Evolutionary conservation across 139 green algal genomes (phyloP).

Genomic region (Tetraselmis striata): DNA sequence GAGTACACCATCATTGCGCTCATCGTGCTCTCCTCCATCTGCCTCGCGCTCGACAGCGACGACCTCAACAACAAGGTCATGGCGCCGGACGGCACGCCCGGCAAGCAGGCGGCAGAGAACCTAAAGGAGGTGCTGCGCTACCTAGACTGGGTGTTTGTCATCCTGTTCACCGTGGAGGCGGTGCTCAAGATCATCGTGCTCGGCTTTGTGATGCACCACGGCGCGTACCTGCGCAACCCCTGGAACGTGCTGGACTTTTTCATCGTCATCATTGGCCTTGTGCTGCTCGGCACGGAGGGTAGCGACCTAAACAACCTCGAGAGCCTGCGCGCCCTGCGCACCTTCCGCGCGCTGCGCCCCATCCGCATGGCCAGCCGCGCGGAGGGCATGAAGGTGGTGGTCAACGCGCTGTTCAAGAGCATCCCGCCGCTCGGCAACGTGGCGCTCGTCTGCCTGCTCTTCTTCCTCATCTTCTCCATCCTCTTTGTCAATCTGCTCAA

Average conservation of each 20-base stretch:
- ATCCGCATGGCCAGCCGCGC: conserved; percentile 43
- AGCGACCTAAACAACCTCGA: conserved; percentile 17
- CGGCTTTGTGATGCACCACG: conserved; percentile 41
- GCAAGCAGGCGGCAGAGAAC: too few species aligned
- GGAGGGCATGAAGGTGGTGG: conserved; percentile 43
- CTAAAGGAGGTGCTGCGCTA: too few species aligned
- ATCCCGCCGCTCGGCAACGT: conserved; percentile 57
- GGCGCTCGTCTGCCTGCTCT: conserved; percentile 51
- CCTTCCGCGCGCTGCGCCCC: conserved; percentile 49
- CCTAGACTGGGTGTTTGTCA: too few species aligned
- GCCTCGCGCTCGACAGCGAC: conserved; percentile 47
- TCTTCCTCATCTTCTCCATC: conserved; percentile 71
- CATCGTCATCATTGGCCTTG: conserved; percentile 31
- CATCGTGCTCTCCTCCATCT: conserved; percentile 46
- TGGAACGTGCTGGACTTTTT: conserved; percentile 51
- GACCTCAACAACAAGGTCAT: too few species aligned
- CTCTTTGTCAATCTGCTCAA: conserved; percentile 55
- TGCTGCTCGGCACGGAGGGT: conserved; percentile 9
- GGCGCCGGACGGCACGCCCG: conserved; percentile 11
- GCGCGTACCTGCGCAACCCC: conserved; percentile 45
- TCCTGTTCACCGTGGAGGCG: conserved; percentile 51
- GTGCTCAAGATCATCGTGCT: conserved; percentile 46
- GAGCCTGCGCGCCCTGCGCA: conserved; percentile 41
- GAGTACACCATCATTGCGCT: conserved; percentile 50
- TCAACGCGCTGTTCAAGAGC: too few species aligned